Conservation (phyloP, 2,329 filamentous ascomycete species). For the Metarhizium guizhouense region DNA sequence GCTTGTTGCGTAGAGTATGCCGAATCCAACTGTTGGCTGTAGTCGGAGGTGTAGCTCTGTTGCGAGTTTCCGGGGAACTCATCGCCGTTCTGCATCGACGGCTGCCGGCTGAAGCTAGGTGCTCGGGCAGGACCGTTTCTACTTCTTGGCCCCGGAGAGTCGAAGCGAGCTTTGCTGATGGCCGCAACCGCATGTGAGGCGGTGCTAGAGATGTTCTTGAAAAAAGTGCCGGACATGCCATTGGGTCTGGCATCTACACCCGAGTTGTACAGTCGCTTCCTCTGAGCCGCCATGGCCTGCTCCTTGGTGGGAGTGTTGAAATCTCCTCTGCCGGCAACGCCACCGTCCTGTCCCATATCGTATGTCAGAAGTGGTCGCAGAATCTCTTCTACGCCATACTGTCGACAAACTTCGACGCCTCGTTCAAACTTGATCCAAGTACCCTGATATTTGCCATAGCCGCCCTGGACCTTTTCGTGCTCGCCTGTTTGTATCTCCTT, state of each 20-base stretch:
- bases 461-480: constrained; percentile 97
- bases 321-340: constrained; percentile 59
- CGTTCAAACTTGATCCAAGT: constrained; percentile 96
- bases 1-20: constrained; percentile 57
- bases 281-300: constrained; percentile 91
- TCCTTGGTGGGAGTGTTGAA: constrained; percentile 97
- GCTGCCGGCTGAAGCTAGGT: constrained; percentile 61
- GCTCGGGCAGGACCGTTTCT: constrained; percentile 57
- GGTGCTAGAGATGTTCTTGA: constrained; percentile 91
- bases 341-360: constrained; percentile 70
- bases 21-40: constrained; percentile 63
- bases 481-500: constrained; percentile 95
- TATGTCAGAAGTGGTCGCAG: constrained; percentile 69
- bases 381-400: constrained; percentile 68
- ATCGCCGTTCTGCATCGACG: constrained; percentile 62
- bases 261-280: constrained; percentile 81
- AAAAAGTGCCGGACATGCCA: constrained; percentile 76
- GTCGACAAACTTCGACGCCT: constrained; percentile 82
- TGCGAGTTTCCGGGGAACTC: constrained; percentile 69
- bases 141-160: constrained; percentile 68
- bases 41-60: constrained; percentile 72
- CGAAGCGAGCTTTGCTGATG: constrained; percentile 91
- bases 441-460: constrained; percentile 97
- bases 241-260: constrained; percentile 56
- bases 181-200: constrained; percentile 90